Evolutionary conservation across 2,329 filamentous ascomycete species (phyloP).

Genomic region (Pseudogymnoascus sp.): DNA sequence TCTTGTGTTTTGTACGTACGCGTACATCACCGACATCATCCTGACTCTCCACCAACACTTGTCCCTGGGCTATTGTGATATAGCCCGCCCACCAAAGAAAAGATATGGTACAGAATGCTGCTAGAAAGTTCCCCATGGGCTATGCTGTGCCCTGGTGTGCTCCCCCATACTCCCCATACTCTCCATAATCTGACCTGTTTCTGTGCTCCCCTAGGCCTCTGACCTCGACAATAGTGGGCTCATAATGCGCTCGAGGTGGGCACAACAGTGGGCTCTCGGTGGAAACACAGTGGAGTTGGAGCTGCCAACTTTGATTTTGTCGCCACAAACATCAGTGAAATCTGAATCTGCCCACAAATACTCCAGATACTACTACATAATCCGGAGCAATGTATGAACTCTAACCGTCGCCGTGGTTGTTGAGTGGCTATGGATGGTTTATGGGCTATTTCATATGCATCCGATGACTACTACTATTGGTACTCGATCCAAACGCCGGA

Average conservation of each 20-base stretch:
- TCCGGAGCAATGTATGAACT: neutral
- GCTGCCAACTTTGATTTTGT: slow-evolving; percentile 2
- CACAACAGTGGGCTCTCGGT: slow-evolving; percentile 1
- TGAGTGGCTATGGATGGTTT: neutral
- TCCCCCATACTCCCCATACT: neutral
- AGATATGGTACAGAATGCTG: neutral
- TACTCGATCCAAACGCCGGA: neutral
- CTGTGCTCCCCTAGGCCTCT: neutral
- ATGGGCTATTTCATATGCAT: neutral
- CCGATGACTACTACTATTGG: neutral
- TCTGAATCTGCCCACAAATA: neutral
- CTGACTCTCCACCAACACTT: neutral
- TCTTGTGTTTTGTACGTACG: neutral
- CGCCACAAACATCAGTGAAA: neutral
- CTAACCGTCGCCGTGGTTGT: neutral
- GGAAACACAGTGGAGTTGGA: slow-evolving; percentile 2
- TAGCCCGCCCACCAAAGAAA: neutral
- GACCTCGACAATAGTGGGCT: neutral
- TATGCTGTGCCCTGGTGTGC: neutral
- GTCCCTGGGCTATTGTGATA: neutral
- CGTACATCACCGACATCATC: neutral
- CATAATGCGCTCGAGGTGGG: neutral
- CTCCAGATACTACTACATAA: neutral
- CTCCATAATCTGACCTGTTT: neutral
- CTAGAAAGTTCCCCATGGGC: neutral